Conservation (phyloP, 208 protist species). For the Wallacemonas sp. region DNA sequence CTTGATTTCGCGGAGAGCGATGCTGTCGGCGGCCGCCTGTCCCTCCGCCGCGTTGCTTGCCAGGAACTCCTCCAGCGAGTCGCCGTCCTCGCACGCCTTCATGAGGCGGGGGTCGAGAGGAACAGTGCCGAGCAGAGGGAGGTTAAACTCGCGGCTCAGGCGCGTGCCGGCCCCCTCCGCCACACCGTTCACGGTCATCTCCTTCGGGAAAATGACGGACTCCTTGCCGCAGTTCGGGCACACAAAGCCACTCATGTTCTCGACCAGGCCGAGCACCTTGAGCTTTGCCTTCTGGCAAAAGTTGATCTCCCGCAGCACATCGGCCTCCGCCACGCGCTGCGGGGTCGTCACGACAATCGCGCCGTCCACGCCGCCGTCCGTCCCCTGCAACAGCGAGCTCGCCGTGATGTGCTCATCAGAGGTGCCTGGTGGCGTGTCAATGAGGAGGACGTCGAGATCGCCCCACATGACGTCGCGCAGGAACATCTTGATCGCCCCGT, state of each 20-base stretch:
- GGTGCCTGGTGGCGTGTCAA: conserved; percentile 99
- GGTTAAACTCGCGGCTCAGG: conserved; percentile 77
- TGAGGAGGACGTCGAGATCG: conserved; percentile 97
- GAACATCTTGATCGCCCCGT: conserved; percentile 99
- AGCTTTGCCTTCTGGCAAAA: conserved; percentile 98
- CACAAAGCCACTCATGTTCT: conserved; percentile 99
- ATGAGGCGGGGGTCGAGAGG: conserved; percentile 92
- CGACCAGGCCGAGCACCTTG: conserved; percentile 97
- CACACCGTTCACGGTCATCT: conserved; percentile 21
- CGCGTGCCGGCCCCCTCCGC: conserved; percentile 65
- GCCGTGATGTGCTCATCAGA: conserved; percentile 99
- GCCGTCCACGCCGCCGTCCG: conserved; percentile 77
- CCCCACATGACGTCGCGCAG: conserved; percentile 98
- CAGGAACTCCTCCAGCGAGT: conserved; percentile 53
- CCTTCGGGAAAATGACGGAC: conserved; percentile 92
- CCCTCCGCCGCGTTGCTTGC: not conserved
- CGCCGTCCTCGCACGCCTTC: conserved; percentile 90
- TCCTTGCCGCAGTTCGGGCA: conserved; percentile 94
- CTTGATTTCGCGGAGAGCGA: conserved; percentile 11
- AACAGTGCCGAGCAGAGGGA: conserved; percentile 87
- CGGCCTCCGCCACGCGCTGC: conserved; percentile 97
- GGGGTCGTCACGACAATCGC: conserved; percentile 98
- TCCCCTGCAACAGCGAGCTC: conserved; percentile 90
- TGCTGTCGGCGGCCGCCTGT: not conserved
- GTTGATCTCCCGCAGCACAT: conserved; percentile 98